Percentiles rank a stretch among this genome's conserved stretches.
Conservation (phyloP, 2,329 filamentous ascomycete species). For the Apiospora aurea region DNA sequence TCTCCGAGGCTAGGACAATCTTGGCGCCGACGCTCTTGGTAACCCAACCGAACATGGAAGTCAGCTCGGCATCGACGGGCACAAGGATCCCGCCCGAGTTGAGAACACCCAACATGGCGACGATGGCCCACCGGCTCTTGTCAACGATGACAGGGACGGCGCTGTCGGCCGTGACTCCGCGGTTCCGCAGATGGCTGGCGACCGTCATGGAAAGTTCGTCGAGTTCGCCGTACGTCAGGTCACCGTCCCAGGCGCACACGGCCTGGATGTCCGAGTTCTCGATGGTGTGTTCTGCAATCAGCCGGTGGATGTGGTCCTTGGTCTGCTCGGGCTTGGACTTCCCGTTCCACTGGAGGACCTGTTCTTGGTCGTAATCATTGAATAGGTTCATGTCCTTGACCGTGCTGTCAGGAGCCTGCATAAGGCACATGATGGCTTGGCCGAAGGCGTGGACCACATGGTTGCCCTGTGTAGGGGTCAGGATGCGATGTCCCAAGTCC, state of each 20-base stretch:
- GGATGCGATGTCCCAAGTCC: slow-evolving; percentile 53
- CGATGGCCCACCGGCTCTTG: slow-evolving; percentile 72
- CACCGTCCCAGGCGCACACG: slow-evolving; percentile 42
- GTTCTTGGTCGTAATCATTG: slow-evolving; percentile 61
- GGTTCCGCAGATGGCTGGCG: slow-evolving; percentile 38
- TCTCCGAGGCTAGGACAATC: slow-evolving; percentile 54
- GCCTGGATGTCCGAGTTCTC: slow-evolving; percentile 47
- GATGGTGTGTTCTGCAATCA: slow-evolving; percentile 51
- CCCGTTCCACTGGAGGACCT: slow-evolving; percentile 61
- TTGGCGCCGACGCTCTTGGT: slow-evolving; percentile 52
- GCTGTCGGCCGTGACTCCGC: slow-evolving; percentile 39
- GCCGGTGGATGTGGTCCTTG: slow-evolving; percentile 52
- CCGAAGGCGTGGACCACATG: slow-evolving; percentile 62
- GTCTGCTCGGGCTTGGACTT: slow-evolving; percentile 49
- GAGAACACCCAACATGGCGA: slow-evolving; percentile 73
- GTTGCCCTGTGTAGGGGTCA: slow-evolving; percentile 51
- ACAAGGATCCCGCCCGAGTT: slow-evolving; percentile 64
- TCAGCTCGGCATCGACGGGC: slow-evolving; percentile 55
- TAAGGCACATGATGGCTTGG: slow-evolving; percentile 54
- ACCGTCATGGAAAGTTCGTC: slow-evolving; percentile 38
- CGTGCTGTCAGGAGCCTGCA: slow-evolving; percentile 49
- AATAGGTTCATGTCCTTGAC: slow-evolving; percentile 60
- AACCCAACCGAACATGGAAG: slow-evolving; percentile 49
- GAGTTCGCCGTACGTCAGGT: slow-evolving; percentile 41
- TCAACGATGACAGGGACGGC: slow-evolving; percentile 73